phyloP scores from a whole-genome alignment of 164 flowering plant genomes.

The Liquidambar formosana region DNA sequence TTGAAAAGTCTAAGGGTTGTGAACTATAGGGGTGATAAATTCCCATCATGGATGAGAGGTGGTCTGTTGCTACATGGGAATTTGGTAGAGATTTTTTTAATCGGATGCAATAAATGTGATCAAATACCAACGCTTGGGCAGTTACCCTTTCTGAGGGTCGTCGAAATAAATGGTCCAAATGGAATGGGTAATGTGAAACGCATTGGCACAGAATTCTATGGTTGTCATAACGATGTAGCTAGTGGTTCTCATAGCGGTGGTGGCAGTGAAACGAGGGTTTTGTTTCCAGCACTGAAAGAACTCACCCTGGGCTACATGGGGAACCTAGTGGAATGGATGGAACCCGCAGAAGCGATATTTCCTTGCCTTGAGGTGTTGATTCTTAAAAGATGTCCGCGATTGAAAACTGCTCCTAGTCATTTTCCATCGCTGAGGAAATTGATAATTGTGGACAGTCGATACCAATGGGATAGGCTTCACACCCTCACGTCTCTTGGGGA shows the following conservation, averaged over 20 bases:
- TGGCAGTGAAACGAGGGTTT: too few relatives aligned
- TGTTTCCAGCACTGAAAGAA: constrained; percentile 19
- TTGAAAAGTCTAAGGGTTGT: not conserved
- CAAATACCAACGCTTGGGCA: constrained; percentile 22
- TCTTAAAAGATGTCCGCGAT: not conserved
- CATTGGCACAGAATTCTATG: constrained; percentile 13
- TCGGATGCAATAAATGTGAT: not conserved
- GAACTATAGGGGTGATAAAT: not conserved
- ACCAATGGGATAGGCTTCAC: too few relatives aligned
- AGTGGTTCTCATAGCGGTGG: too few relatives aligned
- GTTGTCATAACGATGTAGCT: not conserved
- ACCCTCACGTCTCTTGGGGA: too few relatives aligned
- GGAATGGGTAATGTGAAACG: constrained; percentile 6
- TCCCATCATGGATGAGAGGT: constrained; percentile 13
- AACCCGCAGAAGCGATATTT: not conserved
- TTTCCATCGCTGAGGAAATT: too few relatives aligned
- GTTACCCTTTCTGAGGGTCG: constrained; percentile 15
- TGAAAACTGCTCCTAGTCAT: constrained; percentile 1
- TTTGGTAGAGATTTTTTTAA: constrained; percentile 2
- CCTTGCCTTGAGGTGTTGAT: constrained; percentile 20
- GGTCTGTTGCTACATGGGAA: too few relatives aligned
- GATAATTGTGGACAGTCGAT: too few relatives aligned
- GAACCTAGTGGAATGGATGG: constrained; percentile 22
- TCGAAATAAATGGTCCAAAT: not conserved
- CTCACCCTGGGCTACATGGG: constrained; percentile 5